phyloP scores from a whole-genome alignment of 2,329 filamentous ascomycete genomes.

The Alternaria solani region DNA sequence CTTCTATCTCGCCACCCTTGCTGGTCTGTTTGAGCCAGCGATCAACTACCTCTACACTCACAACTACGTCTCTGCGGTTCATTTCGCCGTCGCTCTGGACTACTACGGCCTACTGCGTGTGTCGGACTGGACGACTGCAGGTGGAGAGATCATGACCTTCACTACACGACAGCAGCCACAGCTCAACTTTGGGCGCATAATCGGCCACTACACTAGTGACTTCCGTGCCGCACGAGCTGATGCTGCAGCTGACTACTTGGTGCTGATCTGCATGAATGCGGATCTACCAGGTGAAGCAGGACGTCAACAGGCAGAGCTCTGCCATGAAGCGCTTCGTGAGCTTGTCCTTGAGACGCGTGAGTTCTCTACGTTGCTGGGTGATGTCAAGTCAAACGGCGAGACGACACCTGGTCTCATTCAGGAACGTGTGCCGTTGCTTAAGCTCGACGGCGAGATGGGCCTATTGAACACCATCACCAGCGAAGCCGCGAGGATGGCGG shows the following conservation, averaged over 20 bases:
- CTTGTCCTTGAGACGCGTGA: conserved; percentile 96
- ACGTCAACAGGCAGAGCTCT: conserved; percentile 79
- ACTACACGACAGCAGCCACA: conserved; percentile 77
- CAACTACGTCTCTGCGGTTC: conserved; percentile 90
- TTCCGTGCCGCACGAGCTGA: conserved; percentile 91
- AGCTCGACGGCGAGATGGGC: conserved; percentile 78
- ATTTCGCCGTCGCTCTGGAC: conserved; percentile 88
- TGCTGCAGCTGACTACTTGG: conserved; percentile 91
- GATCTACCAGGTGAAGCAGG: conserved; percentile 79
- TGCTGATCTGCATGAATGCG: conserved; percentile 88
- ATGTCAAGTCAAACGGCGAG: conserved; percentile 84
- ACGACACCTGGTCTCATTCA: conserved; percentile 89
- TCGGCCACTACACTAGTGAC: conserved; percentile 94
- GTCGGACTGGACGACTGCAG: conserved; percentile 75
- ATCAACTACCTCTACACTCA: conserved; percentile 90
- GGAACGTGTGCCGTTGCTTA: conserved; percentile 81
- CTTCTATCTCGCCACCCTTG: conserved; percentile 90
- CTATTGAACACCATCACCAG: conserved; percentile 92
- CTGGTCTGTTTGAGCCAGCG: conserved; percentile 93
- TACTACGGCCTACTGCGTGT: conserved; percentile 75
- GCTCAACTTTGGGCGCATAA: conserved; percentile 91
- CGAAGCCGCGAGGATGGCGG: conserved; percentile 89
- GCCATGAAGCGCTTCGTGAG: conserved; percentile 91
- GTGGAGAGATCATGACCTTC: conserved; percentile 71
- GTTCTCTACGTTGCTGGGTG: conserved; percentile 91